Base-by-base conservation (phyloP, 2,329 filamentous ascomycete genomes). In the Dothistroma septosporum region DNA sequence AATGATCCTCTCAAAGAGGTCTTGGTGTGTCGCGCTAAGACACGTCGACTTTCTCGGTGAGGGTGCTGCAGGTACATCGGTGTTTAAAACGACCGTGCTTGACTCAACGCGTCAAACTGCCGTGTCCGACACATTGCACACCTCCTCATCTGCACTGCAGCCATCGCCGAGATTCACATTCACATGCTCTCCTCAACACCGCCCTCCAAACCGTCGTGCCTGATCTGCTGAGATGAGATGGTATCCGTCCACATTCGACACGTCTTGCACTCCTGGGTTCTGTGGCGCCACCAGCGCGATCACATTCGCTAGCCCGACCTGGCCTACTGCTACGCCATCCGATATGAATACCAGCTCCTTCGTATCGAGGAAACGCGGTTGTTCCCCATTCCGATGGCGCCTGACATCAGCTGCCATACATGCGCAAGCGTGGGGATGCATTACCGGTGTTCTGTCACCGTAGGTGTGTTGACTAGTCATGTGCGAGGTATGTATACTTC, bases 401-500 rank as follows among this genome's bases (percentile, higher is more conserved):
- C 47, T 31, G 47, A 24, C 47, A 50, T 14, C 47, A 12, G 21
- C 21, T 50, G 47, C 28, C 47, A 31, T 9, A 28, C 11, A 4
- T 31, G 50, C 10, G 50, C 31, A 53, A 53, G 28, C 50, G 19
- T 14, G 48, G 48, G 48, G 8, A 50, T 50, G 48, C 5, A 14
- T 22, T 31, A 50, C 48, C 48, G 44, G 9, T 14, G 22, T 31
- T 22, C 22, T 50, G 48, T 22, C 22, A 22, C 22, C 9, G 16
- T 16, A 28, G 48, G 19, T 53, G 50, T 53, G 50, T n/a, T 53
- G 50, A 53, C 31, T 53, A 28, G 28, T 28, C n/a, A 32, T 31
- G 12, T 11, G 10, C 31, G 50, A 53, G 50, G 50, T 53, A 53
- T 53, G 50, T 53, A 53, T 53, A 32, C 31, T 8, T 53, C 22